phyloP scores from a whole-genome alignment of 257 asterid genomes.

The Linderniella brevidens region DNA sequence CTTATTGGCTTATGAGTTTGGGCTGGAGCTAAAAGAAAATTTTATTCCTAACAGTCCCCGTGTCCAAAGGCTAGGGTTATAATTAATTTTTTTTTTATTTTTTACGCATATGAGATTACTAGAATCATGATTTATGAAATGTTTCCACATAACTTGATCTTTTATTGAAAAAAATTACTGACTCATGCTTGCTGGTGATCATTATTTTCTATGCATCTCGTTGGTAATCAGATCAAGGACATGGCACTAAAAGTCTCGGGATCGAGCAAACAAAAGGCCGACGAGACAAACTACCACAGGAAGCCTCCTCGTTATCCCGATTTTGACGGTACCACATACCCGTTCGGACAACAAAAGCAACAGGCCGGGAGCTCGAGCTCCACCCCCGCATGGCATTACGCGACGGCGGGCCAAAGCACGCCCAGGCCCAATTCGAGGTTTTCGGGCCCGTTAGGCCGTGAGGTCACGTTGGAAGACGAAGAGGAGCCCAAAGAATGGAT shows the following conservation, averaged over 20 bases:
- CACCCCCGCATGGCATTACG: conserved; percentile 54
- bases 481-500: conserved; percentile 63
- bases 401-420: conserved; percentile 17
- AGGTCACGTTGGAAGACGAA: conserved; percentile 30
- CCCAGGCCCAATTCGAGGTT: conserved; percentile 35
- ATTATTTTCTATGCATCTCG: neutral
- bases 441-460: conserved; percentile 21
- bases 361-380: conserved; percentile 56
- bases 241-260: conserved; percentile 81
- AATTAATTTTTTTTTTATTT: no score
- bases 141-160: no score
- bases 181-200: no score
- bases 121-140: no score
- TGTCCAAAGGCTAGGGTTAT: no score
- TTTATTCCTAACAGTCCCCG: no score
- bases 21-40: no score
- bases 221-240: conserved; percentile 55
- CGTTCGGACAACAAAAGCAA: neutral
- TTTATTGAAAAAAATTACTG: no score
- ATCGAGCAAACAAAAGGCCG: conserved; percentile 35
- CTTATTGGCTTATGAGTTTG: no score
- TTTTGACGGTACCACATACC: conserved; percentile 18
- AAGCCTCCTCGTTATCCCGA: conserved; percentile 33
- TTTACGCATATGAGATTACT: no score
- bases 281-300: conserved; percentile 38